Percentiles rank a stretch among this genome's conserved stretches.
Evolutionary conservation across 805 yeast genomes (phyloP).

Genomic region (Millerozyma miso): DNA sequence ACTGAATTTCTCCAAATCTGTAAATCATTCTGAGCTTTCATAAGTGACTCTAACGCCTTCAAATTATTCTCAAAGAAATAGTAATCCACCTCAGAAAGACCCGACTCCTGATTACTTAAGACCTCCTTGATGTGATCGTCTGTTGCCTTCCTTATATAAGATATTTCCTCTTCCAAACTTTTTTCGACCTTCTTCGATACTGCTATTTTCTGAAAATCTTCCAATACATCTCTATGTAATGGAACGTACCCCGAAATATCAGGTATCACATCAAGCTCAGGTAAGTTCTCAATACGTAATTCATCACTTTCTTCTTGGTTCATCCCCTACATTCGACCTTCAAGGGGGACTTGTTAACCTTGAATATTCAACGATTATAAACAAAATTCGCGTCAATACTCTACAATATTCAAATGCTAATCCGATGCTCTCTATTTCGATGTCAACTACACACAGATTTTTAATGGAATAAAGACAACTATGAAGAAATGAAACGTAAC

Average conservation of each 20-base stretch:
- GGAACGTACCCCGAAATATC: slow-evolving; percentile 14
- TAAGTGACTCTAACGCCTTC: slow-evolving; percentile 13
- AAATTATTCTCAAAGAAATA: slow-evolving; percentile 5
- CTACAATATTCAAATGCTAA: neutral
- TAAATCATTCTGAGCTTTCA: slow-evolving; percentile 9
- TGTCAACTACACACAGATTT: neutral
- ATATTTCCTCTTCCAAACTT: slow-evolving; percentile 4
- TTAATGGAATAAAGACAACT: slow-evolving; percentile 1
- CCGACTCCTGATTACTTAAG: slow-evolving; percentile 6
- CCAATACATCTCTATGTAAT: slow-evolving; percentile 6
- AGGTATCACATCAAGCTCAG: neutral
- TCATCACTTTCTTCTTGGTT: neutral
- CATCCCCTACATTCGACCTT: neutral
- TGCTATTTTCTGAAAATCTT: slow-evolving; percentile 14
- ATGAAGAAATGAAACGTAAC: slow-evolving; percentile 7
- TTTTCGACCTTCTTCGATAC: neutral
- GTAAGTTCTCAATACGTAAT: neutral
- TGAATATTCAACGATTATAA: no score
- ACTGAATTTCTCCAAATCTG: slow-evolving; percentile 9
- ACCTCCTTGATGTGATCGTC: slow-evolving; percentile 8
- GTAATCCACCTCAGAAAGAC: slow-evolving; percentile 4
- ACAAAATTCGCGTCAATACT: no score
- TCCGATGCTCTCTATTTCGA: neutral
- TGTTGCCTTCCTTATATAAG: slow-evolving; percentile 8
- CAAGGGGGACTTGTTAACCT: no score